These are phyloP conservation scores for Euphrasia confusa DNA, from an alignment of 257 asterid genomes.

Conservation along the genomic window DNA sequence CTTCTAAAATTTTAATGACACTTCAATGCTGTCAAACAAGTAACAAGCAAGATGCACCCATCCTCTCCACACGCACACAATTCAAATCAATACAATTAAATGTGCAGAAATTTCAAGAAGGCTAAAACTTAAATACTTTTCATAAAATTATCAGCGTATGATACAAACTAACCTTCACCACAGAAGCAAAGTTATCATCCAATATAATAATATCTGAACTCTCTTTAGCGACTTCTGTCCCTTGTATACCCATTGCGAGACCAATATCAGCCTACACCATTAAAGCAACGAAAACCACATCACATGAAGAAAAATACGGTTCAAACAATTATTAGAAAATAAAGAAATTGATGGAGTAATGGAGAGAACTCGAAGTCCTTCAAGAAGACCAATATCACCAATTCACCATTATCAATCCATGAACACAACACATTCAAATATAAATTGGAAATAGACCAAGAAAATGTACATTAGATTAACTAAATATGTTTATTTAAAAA, in stretches of 20 bases:
- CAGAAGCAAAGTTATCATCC: slow-evolving; percentile 91
- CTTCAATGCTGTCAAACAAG: not conserved
- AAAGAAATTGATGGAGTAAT: not conserved
- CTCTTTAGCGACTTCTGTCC: slow-evolving; percentile 98
- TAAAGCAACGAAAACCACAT: slow-evolving; percentile 7
- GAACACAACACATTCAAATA: slow-evolving; percentile 15
- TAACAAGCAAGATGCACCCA: not conserved
- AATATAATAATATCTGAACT: slow-evolving; percentile 92
- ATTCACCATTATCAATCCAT: not conserved
- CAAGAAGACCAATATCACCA: not conserved
- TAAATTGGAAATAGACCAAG: not conserved
- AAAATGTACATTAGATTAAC: slow-evolving; percentile 6
- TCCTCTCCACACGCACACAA: not conserved
- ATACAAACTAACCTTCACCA: slow-evolving; percentile 71
- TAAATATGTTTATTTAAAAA: not conserved
- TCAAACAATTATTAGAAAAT: slow-evolving; percentile 1
- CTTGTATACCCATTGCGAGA: slow-evolving; percentile 96
- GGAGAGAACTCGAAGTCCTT: not conserved
- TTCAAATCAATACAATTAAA: not conserved
- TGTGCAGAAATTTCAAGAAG: not conserved
- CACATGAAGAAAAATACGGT: slow-evolving; percentile 12
- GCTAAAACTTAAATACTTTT: slow-evolving; percentile 12
- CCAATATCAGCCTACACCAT: slow-evolving; percentile 85
- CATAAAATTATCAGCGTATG: not conserved
- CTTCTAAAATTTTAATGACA: not conserved